phyloP scores from a whole-genome alignment of 2,329 filamentous ascomycete genomes.

The Escovopsis sp. region DNA sequence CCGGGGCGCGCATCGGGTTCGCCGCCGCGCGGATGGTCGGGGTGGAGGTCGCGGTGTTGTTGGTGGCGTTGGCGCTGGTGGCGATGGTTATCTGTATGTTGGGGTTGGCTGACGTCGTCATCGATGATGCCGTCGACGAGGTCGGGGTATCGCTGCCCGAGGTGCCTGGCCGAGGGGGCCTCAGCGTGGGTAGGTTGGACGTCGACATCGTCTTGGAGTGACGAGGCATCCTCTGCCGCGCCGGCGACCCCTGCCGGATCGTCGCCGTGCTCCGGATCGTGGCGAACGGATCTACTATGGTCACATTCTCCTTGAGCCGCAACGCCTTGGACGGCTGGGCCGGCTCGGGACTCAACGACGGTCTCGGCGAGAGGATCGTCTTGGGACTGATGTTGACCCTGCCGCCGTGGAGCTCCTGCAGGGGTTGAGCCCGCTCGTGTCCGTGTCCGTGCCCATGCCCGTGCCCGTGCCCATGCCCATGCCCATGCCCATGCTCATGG shows the following conservation, averaged over 20 bases:
- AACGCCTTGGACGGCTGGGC: conserved; percentile 25
- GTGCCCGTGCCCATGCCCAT: too few relatives aligned
- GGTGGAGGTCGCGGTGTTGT: neutral
- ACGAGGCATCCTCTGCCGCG: conserved; percentile 13
- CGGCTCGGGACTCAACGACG: conserved; percentile 33
- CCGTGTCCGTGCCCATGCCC: too few relatives aligned
- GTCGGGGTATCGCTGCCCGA: conserved; percentile 10
- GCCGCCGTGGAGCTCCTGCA: conserved; percentile 39
- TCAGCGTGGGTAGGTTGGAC: conserved; percentile 40
- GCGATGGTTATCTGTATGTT: too few relatives aligned
- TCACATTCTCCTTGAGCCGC: conserved; percentile 31
- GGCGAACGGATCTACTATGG: conserved; percentile 9
- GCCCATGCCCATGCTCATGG: too few relatives aligned
- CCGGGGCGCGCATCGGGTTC: conserved; percentile 18
- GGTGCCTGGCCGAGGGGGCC: conserved; percentile 19
- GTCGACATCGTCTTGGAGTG: conserved; percentile 38
- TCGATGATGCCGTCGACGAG: too few relatives aligned
- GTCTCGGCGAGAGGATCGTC: conserved; percentile 31
- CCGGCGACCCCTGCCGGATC: conserved; percentile 5
- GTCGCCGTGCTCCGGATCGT: neutral
- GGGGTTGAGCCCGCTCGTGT: conserved; percentile 27
- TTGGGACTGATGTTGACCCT: conserved; percentile 41
- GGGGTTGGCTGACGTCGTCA: too few relatives aligned
- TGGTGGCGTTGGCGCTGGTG: too few relatives aligned
- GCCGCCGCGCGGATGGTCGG: conserved; percentile 9